A percentile compares a stretch with the other conserved stretches of the same genome.
These are phyloP conservation scores for Geotrichum carabidarum DNA, from an alignment of 1,139 yeast genomes.

Conservation along the genomic window DNA sequence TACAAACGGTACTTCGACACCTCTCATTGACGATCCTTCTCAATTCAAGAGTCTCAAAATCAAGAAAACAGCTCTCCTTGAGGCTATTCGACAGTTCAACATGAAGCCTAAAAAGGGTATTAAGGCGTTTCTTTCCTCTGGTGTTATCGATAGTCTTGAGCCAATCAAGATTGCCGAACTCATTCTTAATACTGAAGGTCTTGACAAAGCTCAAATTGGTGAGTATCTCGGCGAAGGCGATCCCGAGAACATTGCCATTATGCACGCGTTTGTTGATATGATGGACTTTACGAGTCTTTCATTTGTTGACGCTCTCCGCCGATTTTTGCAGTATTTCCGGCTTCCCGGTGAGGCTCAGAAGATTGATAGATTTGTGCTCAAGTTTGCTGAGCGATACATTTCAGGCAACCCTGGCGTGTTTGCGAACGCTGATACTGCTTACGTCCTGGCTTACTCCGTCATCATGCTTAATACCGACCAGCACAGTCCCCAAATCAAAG, in stretches of 20 bases:
- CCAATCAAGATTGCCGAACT: constrained; percentile 72
- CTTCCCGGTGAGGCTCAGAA: constrained; percentile 98
- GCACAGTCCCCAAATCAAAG: constrained; percentile 81
- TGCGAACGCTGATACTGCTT: constrained; percentile 91
- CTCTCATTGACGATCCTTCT: constrained; percentile 57
- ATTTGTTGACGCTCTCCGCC: constrained; percentile 83
- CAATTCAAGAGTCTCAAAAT: constrained; percentile 84
- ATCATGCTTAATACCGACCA: constrained; percentile 91
- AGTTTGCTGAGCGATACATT: constrained; percentile 88
- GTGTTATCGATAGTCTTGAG: constrained; percentile 52
- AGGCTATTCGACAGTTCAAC: constrained; percentile 31
- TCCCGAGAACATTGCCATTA: constrained; percentile 66
- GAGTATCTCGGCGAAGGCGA: constrained; percentile 91
- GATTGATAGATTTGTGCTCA: constrained; percentile 92
- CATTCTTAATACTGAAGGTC: constrained; percentile 67
- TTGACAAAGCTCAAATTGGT: constrained; percentile 82
- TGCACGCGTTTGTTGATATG: constrained; percentile 91
- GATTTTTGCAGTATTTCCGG: constrained; percentile 79
- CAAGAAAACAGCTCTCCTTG: constrained; percentile 73
- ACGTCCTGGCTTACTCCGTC: constrained; percentile 85
- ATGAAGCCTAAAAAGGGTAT: constrained; percentile 82
- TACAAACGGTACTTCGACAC: constrained; percentile 19
- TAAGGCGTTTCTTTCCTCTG: constrained; percentile 52
- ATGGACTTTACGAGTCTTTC: constrained; percentile 68
- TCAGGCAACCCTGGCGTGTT: constrained; percentile 84